Base-by-base conservation (phyloP, 495 filamentous ascomycete genomes). In the Talaromyces proteolyticus region DNA sequence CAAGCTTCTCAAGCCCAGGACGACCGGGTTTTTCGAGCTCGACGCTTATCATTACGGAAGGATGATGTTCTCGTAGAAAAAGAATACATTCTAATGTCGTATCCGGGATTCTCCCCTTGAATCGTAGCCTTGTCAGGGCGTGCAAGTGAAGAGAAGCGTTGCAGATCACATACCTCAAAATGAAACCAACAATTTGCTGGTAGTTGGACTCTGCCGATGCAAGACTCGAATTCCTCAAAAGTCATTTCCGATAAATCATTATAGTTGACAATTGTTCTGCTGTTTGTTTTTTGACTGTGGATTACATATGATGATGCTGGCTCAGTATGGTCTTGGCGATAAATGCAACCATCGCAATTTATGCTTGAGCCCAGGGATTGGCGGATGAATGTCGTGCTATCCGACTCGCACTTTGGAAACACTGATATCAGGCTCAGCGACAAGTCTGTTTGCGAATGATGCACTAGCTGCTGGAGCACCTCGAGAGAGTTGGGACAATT, bases 241-340 rank as follows among this genome's bases (percentile, higher is more conserved):
- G 70, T 81, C 79, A 88, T 84, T 58, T 87, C 84, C 0, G 76
- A 75, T 14, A 87, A 67, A 43, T 77, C 76, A 60, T 84, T 87
- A 60, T 80, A 82, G 60, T 82, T 88, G 22, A 89, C 79, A 44
- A 88, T 80, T 0, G 84, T 88, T 46, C 86, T 72, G 44, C 81
- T 86, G 29, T 74, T 75, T 4, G 73, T 79, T 16, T 59, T 59
- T 29, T 64, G 58, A 62, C 81, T 87, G 50, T 79, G 79, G 58
- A 88, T 77, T 50, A 89, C 84, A 61, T 86, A 88, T 57, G 84
- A 83, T 36, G 84, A 85, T 2, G 85, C 84, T 3, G 82, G 73
- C 49, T 85, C 77, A 19, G 58, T 53, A 53, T 73, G 68, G 6
- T 64, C 59, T 23, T 78, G 68, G 18, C 85, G 77, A 57, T 76